Evolutionary conservation across 169 alveolate genomes (phyloP).

Genomic region (Miamiensis avidus): DNA sequence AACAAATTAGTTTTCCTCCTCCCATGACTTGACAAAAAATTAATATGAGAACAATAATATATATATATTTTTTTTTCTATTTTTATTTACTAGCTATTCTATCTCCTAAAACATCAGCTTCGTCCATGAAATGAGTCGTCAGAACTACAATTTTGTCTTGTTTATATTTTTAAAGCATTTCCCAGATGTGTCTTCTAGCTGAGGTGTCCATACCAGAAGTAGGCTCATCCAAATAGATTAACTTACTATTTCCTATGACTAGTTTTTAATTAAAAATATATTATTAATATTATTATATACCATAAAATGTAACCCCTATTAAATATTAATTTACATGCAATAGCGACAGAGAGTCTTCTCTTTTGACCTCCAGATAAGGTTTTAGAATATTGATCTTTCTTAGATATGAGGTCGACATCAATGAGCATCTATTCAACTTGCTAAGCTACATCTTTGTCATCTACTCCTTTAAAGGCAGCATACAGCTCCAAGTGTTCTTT

Average conservation of each 20-base stretch:
- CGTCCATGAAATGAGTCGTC: slow-evolving; percentile 91
- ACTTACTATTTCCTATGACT: slow-evolving; percentile 80
- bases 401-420: slow-evolving; percentile 1
- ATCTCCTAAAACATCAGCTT: slow-evolving; percentile 89
- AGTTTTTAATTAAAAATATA: too few relatives aligned
- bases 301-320: too few relatives aligned
- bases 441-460: neutral
- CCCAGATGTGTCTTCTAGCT: slow-evolving; percentile 83
- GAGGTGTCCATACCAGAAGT: slow-evolving; percentile 91
- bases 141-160: slow-evolving; percentile 64
- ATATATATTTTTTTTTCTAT: too few relatives aligned
- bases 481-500: slow-evolving; percentile 46
- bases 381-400: neutral
- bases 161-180: slow-evolving; percentile 69
- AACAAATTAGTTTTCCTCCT: slow-evolving; percentile 59
- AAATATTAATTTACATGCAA: too few relatives aligned
- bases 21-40: too few relatives aligned
- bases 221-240: slow-evolving; percentile 89
- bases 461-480: slow-evolving; percentile 48
- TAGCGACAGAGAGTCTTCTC: slow-evolving; percentile 57
- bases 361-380: slow-evolving; percentile 31
- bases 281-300: too few relatives aligned
- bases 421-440: slow-evolving; percentile 9
- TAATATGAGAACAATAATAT: too few relatives aligned
- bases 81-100: slow-evolving; percentile 79